Evolutionary conservation across 2,329 filamentous ascomycete genomes (phyloP).

Genomic region (Pseudocercospora eumusae): DNA sequence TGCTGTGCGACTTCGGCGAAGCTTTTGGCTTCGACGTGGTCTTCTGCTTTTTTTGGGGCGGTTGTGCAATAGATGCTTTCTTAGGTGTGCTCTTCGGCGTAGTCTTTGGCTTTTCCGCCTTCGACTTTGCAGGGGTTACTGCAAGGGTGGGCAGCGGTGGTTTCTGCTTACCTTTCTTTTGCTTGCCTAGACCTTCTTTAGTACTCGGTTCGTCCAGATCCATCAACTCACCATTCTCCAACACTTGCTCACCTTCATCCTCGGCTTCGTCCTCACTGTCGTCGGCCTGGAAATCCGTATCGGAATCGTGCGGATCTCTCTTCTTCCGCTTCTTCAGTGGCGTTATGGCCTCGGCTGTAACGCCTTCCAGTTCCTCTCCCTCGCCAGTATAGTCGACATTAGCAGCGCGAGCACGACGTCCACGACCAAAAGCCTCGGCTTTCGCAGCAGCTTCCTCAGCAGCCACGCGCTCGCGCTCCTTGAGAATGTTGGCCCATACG

Average conservation of each 20-base stretch:
- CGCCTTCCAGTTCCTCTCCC: slow-evolving; percentile 27
- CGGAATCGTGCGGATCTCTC: slow-evolving; percentile 46
- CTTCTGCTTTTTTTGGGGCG: slow-evolving; percentile 11
- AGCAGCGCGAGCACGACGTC: slow-evolving; percentile 68
- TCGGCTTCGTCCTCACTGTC: slow-evolving; percentile 40
- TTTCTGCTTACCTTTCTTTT: slow-evolving; percentile 35
- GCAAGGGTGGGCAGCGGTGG: not conserved
- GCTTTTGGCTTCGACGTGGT: not conserved
- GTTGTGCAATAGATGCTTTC: not conserved
- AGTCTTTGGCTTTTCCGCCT: not conserved
- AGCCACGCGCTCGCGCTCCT: slow-evolving; percentile 76
- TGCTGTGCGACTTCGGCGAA: slow-evolving; percentile 15
- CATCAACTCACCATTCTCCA: slow-evolving; percentile 28
- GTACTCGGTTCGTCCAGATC: slow-evolving; percentile 27
- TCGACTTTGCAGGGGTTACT: slow-evolving; percentile 9
- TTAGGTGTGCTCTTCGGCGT: slow-evolving; percentile 3
- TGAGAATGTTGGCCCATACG: slow-evolving; percentile 88
- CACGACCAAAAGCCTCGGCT: slow-evolving; percentile 78
- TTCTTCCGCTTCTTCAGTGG: slow-evolving; percentile 42
- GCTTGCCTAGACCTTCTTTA: slow-evolving; percentile 34
- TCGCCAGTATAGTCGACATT: slow-evolving; percentile 54
- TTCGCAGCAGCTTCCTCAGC: slow-evolving; percentile 68
- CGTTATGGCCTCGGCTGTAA: slow-evolving; percentile 28
- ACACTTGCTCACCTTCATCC: slow-evolving; percentile 22
- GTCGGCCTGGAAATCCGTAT: slow-evolving; percentile 54